phyloP scores from a whole-genome alignment of 75 land plant species.

The Cryptomeria japonica region DNA sequence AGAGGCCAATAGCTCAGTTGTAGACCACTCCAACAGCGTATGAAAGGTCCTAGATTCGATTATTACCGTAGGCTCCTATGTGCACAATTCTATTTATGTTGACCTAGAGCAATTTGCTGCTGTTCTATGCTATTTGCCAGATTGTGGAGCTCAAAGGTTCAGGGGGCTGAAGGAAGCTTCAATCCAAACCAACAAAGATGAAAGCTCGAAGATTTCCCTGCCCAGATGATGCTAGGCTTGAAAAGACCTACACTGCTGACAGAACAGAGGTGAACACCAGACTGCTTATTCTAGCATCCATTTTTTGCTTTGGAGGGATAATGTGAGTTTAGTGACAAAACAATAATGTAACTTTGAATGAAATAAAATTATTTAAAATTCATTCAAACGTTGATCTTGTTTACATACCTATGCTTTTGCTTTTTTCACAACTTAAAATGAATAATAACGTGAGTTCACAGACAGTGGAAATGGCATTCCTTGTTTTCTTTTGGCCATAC shows the following conservation, averaged over 20 bases:
- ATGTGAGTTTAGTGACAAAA: background rate
- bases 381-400: too few species aligned
- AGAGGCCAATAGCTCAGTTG: too few species aligned
- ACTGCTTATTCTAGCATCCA: background rate
- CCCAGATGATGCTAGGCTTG: conserved; percentile 81
- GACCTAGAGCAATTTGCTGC: conserved; percentile 35
- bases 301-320: background rate
- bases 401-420: background rate
- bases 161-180: conserved; percentile 29
- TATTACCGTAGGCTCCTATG: too few species aligned
- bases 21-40: too few species aligned
- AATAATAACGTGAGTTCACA: background rate
- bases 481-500: too few species aligned
- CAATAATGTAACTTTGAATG: background rate
- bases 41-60: too few species aligned
- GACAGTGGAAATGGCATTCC: background rate
- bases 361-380: too few species aligned
- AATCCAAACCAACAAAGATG: conserved; percentile 24
- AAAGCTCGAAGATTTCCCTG: conserved; percentile 83
- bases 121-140: conserved; percentile 71
- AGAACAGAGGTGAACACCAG: conserved; percentile 67
- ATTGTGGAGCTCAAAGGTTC: conserved; percentile 46
- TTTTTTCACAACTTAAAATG: background rate
- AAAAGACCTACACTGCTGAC: conserved; percentile 83
- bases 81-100: conserved; percentile 74